phyloP scores from a whole-genome alignment of 2,329 filamentous ascomycete species.

The Bipolaris zeicola region DNA sequence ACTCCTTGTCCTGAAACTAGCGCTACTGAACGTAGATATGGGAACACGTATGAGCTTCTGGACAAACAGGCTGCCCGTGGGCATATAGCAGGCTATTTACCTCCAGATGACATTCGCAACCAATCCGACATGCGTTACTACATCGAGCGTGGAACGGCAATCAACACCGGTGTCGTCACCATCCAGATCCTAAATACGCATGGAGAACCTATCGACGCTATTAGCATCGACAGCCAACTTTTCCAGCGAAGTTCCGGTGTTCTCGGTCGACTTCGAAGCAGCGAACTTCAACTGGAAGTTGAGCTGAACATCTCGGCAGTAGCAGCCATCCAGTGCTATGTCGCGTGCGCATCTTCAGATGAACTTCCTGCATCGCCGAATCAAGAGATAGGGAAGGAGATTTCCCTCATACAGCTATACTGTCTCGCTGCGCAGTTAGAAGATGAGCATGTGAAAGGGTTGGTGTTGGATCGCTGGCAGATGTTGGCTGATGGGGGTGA shows the following conservation, averaged over 20 bases:
- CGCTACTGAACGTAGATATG: background rate
- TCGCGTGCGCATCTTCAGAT: background rate
- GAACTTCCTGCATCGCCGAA: background rate
- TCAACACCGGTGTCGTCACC: background rate
- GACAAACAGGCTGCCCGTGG: background rate
- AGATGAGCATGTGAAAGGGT: conserved; percentile 1
- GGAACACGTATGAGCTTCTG: background rate
- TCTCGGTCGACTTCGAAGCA: background rate
- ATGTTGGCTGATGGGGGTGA: background rate
- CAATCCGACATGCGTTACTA: conserved; percentile 7
- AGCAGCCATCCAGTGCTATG: background rate
- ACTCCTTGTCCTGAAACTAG: background rate
- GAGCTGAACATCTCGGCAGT: conserved; percentile 1
- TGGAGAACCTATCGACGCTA: background rate
- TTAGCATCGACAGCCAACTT: background rate
- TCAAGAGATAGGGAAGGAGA: background rate
- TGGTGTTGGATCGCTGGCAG: conserved; percentile 3
- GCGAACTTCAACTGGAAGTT: background rate
- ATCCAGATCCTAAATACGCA: conserved; percentile 6
- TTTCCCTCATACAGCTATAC: conserved; percentile 7
- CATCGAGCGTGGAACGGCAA: background rate
- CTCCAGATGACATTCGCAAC: conserved; percentile 11
- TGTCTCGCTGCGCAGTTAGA: conserved; percentile 6
- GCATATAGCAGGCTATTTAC: conserved; percentile 9
- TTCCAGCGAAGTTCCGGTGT: conserved; percentile 1